Conservation (phyloP, 2,329 filamentous ascomycete genomes). For the Calonectria hongkongensis region DNA sequence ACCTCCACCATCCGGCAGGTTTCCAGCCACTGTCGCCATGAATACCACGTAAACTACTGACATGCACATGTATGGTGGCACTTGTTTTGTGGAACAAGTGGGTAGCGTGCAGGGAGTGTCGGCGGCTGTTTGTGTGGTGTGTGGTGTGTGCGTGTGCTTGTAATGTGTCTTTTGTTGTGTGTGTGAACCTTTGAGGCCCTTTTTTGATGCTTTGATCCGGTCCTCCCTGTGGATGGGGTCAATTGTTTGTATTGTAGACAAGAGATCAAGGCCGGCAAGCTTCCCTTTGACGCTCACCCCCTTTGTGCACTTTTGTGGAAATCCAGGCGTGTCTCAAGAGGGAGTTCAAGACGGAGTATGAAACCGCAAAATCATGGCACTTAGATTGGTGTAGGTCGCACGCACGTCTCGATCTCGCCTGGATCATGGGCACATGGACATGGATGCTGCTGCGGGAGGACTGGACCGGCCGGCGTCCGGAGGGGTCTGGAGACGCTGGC, state of each 20-base stretch:
- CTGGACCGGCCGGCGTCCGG: conserved; percentile 29
- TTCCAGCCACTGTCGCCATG: conserved; percentile 46
- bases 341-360: conserved; percentile 36
- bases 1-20: conserved; percentile 42
- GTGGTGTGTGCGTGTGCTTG: background rate
- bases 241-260: background rate
- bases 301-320: conserved; percentile 8
- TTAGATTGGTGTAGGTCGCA: conserved; percentile 48
- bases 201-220: conserved; percentile 13
- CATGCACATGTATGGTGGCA: conserved; percentile 30
- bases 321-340: conserved; percentile 34
- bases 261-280: background rate
- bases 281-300: background rate
- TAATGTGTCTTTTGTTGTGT: background rate
- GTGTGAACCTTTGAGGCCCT: conserved; percentile 22
- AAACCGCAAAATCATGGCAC: conserved; percentile 46
- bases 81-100: conserved; percentile 28
- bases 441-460: conserved; percentile 41
- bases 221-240: background rate
- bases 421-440: conserved; percentile 47
- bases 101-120: conserved; percentile 13
- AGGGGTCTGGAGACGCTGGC: conserved; percentile 28
- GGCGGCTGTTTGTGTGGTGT: conserved; percentile 20
- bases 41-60: conserved; percentile 33
- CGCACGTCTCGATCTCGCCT: conserved; percentile 51